Evolutionary conservation across 768 basidiomycete genomes (phyloP), one percentile per base, ranked within the genome.

Genomic region (Glaciozyma antarctica): DNA sequence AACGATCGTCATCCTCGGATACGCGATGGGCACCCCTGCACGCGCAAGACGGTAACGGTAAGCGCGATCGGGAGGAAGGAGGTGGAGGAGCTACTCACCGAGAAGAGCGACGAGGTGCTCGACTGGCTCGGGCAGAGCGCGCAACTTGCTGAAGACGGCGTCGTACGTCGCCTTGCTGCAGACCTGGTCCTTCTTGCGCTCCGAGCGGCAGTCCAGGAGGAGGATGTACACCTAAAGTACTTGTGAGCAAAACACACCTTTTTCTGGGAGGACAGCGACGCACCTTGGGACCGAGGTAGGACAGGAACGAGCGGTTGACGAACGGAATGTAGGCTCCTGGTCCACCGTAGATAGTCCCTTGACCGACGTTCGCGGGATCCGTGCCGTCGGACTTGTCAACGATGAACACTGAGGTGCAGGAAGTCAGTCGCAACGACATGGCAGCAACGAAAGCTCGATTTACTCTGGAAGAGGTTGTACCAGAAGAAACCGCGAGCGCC

Each of bases 401-500:
- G 34, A 67, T 65, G 51, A 62, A 69, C 48, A 62, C 63, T 64
- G 51, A 9, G 17, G 43, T 7, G 26, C 44, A 15, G 62, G 47
- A 30, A 44, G 21, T 5, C 21, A 47, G 19, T 8, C 41, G 21
- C 49, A 68, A 59, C 82, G 60, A 71, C 88, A 88, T 83, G 68
- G 87, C 86, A 71, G 13, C 22, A 21, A 88, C 84, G 76, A 93
- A 93, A 71, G 88, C 26, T 52, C 51, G 52, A 58, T 61, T 13
- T 32, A 66, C 64, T 89, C 71, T 99, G 94, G 80, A 99, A 98
- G 1, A 99, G 80, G 26, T 94, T 80, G 78, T 85, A 99, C 80
- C 85, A 93, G 76, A 93, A 93, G 77, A 92, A 95, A 26, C 86
- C 90, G 69, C 88, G 80, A 0, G 84, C 77, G 9, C 93, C 94